phyloP scores from a whole-genome alignment of 331 rosid genomes.

The Acacia pycnantha region DNA sequence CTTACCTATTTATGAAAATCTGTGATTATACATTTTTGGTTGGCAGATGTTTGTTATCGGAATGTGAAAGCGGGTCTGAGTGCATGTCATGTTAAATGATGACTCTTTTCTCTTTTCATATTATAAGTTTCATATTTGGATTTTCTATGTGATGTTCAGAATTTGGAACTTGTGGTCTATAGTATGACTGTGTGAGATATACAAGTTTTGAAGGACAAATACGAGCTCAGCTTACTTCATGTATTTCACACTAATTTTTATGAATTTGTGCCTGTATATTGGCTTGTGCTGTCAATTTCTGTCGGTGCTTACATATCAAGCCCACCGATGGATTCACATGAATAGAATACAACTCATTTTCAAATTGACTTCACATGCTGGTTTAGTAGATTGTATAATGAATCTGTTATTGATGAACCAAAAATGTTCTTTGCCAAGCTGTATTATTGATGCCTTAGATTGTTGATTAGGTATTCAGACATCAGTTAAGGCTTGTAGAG shows the following conservation, averaged over 20 bases:
- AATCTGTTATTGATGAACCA: no score
- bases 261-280: not conserved
- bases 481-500: no score
- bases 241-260: not conserved
- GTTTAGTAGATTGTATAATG: no score
- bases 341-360: not conserved
- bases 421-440: no score
- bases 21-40: no score
- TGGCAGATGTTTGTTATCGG: no score
- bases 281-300: not conserved
- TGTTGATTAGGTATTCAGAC: no score
- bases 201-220: not conserved
- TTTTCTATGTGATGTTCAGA: slow-evolving; percentile 5
- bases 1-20: no score
- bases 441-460: no score
- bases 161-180: slow-evolving; percentile 19
- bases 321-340: not conserved
- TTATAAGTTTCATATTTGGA: slow-evolving; percentile 13
- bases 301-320: not conserved
- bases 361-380: not conserved
- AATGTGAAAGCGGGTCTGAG: not conserved
- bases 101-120: not conserved
- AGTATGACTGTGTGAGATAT: not conserved
- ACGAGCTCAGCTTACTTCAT: not conserved
- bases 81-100: not conserved